Evolutionary conservation across 2,329 filamentous ascomycete species (phyloP), one percentile per base, ranked within the genome.

Genomic region (Cercospora janseana): DNA sequence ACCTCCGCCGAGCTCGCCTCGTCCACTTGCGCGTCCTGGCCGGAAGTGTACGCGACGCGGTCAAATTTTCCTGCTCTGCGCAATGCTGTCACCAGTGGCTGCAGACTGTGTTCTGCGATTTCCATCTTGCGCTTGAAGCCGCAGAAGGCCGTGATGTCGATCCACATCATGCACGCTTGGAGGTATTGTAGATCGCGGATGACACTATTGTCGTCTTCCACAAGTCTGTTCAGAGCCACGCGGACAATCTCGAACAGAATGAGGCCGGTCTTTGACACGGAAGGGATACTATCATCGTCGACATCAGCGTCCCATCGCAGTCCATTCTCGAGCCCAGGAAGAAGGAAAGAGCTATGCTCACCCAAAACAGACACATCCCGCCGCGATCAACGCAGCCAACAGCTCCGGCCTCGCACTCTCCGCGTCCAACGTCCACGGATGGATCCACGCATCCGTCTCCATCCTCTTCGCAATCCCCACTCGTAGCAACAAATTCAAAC

Each of bases 401-500:
- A 63, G 60, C 41, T 67, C 63, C 1, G 63, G 58, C 10, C 63
- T 44, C 4, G 60, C 29, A 5, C 23, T 53, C 20, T 64, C 60
- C 7, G 58, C 58, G 4, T 58, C 51, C 27, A 67, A 65, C 1
- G 61, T 64, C 28, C 63, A 65, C 0, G 64, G 66, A 28, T 68
- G 65, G 6, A 68, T 66, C 61, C 62, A 67, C 8, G 65, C 64
- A 52, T 68, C 65, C 0, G 59, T 63, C 26, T 68, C 65, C 7
- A 60, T 53, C 34, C 65, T 42, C 42, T 68, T 68, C 3, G 63
- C 60, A 26, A 68, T 63, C 1, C 64, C 64, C 12, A 65, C 63
- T 32, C 66, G 64, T 28, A 67, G 59, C 10, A 68, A 55, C 21
- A 61, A 57, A 20, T 68, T 63, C 13, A 68, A 44, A 31, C 58